These are phyloP conservation scores for Inonotus hispidus DNA, from an alignment of 1,284 basidiomycete species.

Conservation along the genomic window DNA sequence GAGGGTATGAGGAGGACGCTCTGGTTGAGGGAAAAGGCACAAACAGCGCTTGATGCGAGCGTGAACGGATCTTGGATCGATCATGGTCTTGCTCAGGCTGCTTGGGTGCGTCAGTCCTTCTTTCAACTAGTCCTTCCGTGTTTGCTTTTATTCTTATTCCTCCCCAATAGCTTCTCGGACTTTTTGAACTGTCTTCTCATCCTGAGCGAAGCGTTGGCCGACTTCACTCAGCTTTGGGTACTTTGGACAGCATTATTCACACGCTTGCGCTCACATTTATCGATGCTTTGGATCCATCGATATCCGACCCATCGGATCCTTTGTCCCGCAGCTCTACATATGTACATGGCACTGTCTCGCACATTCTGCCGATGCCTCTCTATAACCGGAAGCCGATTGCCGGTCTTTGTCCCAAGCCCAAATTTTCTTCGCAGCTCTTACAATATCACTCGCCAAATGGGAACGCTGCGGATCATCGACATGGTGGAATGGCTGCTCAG, in stretches of 20 bases:
- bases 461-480: not conserved
- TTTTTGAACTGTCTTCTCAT: slow-evolving; percentile 69
- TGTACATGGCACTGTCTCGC: not conserved
- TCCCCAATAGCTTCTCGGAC: slow-evolving; percentile 50
- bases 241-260: slow-evolving; percentile 64
- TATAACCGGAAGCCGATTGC: slow-evolving; percentile 8
- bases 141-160: not conserved
- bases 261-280: slow-evolving; percentile 47
- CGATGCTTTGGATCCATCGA: slow-evolving; percentile 30
- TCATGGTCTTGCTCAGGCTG: slow-evolving; percentile 63
- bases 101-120: slow-evolving; percentile 50
- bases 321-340: slow-evolving; percentile 28
- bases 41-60: slow-evolving; percentile 65
- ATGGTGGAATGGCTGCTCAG: slow-evolving; percentile 1
- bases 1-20: slow-evolving; percentile 50
- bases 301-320: not conserved
- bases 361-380: slow-evolving; percentile 9
- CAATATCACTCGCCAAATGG: slow-evolving; percentile 4
- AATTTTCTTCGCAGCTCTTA: slow-evolving; percentile 8
- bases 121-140: slow-evolving; percentile 13
- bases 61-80: slow-evolving; percentile 65
- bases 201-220: slow-evolving; percentile 51
- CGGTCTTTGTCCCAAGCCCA: not conserved
- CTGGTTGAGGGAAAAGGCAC: slow-evolving; percentile 57
- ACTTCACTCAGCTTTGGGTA: slow-evolving; percentile 48